Percentiles rank a stretch among this genome's conserved stretches.
Conservation (phyloP, 352 stramenopile species). For the Phytopythium mirpurense region DNA sequence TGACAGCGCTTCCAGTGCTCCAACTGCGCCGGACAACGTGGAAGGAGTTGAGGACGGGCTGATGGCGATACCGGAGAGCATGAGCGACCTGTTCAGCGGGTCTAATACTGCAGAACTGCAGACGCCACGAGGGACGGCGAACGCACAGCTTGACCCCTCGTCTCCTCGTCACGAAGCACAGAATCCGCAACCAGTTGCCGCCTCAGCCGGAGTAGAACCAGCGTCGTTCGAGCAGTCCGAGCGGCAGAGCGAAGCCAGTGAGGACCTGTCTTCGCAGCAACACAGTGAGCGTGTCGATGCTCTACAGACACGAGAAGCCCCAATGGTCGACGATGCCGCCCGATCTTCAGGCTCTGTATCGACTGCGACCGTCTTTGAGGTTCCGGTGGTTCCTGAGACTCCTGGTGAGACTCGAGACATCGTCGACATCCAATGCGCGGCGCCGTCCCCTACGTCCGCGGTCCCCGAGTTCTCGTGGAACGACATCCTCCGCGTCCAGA, state of each 20-base stretch:
- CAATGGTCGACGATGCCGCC: not conserved
- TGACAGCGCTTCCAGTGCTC: not conserved
- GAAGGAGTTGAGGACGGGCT: no score
- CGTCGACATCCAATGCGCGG: conserved; percentile 19
- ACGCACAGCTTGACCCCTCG: not conserved
- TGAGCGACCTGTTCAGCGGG: not conserved
- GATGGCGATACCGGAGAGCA: not conserved
- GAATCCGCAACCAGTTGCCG: not conserved
- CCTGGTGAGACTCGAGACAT: no score
- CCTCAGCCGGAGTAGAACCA: not conserved
- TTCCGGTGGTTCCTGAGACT: no score
- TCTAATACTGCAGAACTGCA: not conserved
- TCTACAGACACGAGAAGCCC: not conserved
- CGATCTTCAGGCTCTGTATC: not conserved
- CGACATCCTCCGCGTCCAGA: conserved; percentile 86
- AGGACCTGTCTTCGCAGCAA: no score
- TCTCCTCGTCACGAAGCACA: not conserved
- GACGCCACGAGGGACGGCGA: no score
- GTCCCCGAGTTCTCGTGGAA: conserved; percentile 74
- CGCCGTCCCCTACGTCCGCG: conserved; percentile 16
- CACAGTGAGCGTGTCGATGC: no score
- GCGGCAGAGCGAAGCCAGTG: no score
- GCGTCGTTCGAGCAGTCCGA: not conserved
- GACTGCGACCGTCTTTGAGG: not conserved
- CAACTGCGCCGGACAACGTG: not conserved